phyloP scores from a whole-genome alignment of 768 basidiomycete genomes.

The Myochromella boudieri region DNA sequence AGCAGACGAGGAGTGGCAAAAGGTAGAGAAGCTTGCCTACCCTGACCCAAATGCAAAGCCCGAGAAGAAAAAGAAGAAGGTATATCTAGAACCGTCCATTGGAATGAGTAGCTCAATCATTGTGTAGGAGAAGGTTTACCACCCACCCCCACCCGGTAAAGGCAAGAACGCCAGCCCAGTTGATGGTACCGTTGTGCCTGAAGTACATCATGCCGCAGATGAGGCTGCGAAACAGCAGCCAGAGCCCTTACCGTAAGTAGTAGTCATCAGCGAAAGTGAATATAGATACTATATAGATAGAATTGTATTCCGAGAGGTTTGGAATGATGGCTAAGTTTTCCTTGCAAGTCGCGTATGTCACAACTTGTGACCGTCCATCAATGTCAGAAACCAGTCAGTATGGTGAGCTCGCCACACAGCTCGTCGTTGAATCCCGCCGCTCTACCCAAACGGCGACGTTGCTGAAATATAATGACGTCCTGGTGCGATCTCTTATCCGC shows the following conservation, averaged over 20 bases:
- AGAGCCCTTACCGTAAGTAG: no score
- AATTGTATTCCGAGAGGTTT: no score
- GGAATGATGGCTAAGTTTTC: no score
- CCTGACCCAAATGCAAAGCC: conserved; percentile 69
- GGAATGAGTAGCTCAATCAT: background rate
- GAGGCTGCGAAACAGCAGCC: no score
- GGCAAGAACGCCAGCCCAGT: conserved; percentile 68
- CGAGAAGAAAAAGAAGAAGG: conserved; percentile 74
- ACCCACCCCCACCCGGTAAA: conserved; percentile 80
- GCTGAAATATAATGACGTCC: conserved; percentile 88
- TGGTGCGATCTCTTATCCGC: conserved; percentile 83
- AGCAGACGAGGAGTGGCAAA: conserved; percentile 78
- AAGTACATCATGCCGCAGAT: no score
- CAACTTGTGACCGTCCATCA: no score
- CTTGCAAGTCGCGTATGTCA: no score
- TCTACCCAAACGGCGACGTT: conserved; percentile 83
- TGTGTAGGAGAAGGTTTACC: conserved; percentile 73
- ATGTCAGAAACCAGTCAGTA: conserved; percentile 65
- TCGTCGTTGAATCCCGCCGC: conserved; percentile 82
- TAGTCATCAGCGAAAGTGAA: no score
- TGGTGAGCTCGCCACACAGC: conserved; percentile 85
- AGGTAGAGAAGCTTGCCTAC: conserved; percentile 77
- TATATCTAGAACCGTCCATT: background rate
- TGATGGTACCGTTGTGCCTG: no score
- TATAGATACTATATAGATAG: no score